A percentile compares a stretch with the other conserved stretches of the same genome.
Conservation (phyloP, 106 monocot species). For the Dioscorea alata region DNA sequence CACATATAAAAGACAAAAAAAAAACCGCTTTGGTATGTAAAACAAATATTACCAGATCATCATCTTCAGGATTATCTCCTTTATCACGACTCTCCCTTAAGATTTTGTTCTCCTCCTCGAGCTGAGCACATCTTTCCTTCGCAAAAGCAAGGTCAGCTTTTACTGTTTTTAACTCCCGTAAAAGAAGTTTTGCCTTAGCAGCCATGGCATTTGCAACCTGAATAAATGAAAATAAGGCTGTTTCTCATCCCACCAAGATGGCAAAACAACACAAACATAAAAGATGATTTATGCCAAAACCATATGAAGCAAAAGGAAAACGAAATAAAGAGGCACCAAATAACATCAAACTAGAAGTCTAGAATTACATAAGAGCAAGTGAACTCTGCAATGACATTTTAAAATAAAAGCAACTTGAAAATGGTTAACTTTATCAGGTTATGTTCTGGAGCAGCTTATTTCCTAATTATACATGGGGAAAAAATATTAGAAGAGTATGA, state of each 20-base stretch:
- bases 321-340: too few species aligned
- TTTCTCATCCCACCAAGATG: conserved; percentile 1
- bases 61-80: conserved; percentile 60
- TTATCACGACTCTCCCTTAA: conserved; percentile 65
- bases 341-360: too few species aligned
- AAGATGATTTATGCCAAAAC: not conserved
- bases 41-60: conserved; percentile 62
- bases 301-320: not conserved
- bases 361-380: too few species aligned
- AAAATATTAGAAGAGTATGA: too few species aligned
- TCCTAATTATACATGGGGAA: too few species aligned
- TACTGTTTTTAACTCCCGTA: conserved; percentile 79
- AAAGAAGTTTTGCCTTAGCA: conserved; percentile 82
- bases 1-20: too few species aligned
- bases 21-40: not conserved
- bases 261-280: not conserved
- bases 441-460: too few species aligned
- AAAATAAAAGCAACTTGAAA: too few species aligned
- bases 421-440: too few species aligned
- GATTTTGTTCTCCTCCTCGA: conserved; percentile 84
- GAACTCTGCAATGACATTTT: too few species aligned
- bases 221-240: conserved; percentile 8
- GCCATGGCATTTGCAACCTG: conserved; percentile 97
- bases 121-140: conserved; percentile 77
- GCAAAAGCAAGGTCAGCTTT: conserved; percentile 88